Evolutionary conservation across 345 rosid genomes (phyloP).

Genomic region (Moricandia arvensis): DNA sequence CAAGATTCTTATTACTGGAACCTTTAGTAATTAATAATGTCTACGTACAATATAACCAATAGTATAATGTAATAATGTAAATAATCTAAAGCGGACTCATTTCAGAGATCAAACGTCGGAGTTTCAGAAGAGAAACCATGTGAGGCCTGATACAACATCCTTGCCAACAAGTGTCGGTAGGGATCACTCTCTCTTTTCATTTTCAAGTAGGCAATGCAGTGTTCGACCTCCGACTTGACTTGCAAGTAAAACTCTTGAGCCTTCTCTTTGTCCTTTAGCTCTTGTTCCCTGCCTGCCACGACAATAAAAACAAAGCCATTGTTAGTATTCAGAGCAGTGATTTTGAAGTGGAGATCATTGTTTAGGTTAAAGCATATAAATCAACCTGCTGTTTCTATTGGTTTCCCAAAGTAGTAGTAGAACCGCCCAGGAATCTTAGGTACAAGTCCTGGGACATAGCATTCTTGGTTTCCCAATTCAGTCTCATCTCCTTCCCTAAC

Average conservation of each 20-base stretch:
- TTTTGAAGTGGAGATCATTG: neutral
- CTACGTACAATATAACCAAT: neutral
- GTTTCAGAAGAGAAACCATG: conserved; percentile 50
- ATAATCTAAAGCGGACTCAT: neutral
- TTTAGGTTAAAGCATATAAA: neutral
- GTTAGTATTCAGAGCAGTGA: neutral
- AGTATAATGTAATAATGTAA: neutral
- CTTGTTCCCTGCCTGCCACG: conserved; percentile 10
- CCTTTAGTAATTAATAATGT: neutral
- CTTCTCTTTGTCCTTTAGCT: neutral
- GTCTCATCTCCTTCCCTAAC: conserved; percentile 49
- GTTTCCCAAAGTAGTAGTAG: conserved; percentile 73
- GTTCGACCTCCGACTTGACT: conserved; percentile 28
- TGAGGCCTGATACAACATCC: conserved; percentile 47
- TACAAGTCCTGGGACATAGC: conserved; percentile 49
- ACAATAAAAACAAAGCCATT: neutral
- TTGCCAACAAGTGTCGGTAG: conserved; percentile 55
- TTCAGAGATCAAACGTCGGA: conserved; percentile 63
- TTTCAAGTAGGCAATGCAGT: conserved; percentile 51
- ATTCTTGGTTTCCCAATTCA: conserved; percentile 57
- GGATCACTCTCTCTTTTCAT: conserved; percentile 69
- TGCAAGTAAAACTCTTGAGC: neutral
- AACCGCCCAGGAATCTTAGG: conserved; percentile 81
- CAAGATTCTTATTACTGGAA: neutral
- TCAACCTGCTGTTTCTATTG: conserved; percentile 63